phyloP scores from a whole-genome alignment of 176 grass and related monocot genomes.

The Paspalum vaginatum region DNA sequence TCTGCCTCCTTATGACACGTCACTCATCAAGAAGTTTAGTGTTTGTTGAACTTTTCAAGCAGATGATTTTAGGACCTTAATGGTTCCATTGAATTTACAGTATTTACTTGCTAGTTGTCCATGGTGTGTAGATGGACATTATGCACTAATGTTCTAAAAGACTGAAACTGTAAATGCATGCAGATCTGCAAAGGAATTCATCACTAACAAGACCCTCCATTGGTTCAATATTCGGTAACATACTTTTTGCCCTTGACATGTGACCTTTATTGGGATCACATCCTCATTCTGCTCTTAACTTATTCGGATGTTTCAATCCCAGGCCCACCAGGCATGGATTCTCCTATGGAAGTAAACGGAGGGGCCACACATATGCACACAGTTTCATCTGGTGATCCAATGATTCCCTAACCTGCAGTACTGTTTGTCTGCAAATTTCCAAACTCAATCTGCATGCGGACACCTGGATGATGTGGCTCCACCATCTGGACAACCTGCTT shows the following conservation, averaged over 20 bases:
- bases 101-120: background rate
- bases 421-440: constrained; percentile 3
- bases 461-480: constrained; percentile 46
- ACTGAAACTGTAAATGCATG: constrained; percentile 47
- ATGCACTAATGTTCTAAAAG: constrained; percentile 5
- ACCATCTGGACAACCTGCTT: constrained; percentile 60
- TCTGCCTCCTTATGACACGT: constrained; percentile 30
- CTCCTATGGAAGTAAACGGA: constrained; percentile 60
- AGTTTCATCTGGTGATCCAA: constrained; percentile 71
- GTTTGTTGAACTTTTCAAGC: background rate
- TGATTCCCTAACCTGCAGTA: constrained; percentile 62
- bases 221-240: constrained; percentile 77
- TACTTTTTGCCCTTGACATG: constrained; percentile 15
- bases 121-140: background rate
- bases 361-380: constrained; percentile 70
- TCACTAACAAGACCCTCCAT: constrained; percentile 72
- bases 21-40: background rate
- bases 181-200: constrained; percentile 78
- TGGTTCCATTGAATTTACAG: constrained; percentile 7
- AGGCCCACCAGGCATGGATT: constrained; percentile 69
- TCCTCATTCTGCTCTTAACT: constrained; percentile 26
- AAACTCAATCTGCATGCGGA: constrained; percentile 38
- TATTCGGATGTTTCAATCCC: constrained; percentile 34
- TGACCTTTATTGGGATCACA: constrained; percentile 2
- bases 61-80: background rate